Base-by-base conservation (phyloP, 2,329 filamentous ascomycete genomes). In the Didymella pinodella region DNA sequence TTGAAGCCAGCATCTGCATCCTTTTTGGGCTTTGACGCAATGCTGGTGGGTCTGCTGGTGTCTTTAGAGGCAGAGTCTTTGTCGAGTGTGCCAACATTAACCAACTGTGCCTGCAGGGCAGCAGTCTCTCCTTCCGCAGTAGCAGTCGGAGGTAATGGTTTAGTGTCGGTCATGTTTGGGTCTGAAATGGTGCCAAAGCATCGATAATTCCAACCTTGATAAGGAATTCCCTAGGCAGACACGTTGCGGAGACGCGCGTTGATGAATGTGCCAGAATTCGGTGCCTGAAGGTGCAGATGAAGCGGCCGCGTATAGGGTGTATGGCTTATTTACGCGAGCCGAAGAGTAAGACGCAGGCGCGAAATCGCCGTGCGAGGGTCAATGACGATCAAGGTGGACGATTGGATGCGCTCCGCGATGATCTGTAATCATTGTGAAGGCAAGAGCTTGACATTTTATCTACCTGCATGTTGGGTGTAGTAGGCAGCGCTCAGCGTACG, bases 1-100 rank as follows among this genome's bases (percentile, higher is more conserved):
- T 55, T 62, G 32, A 76, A 12, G 22, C 59, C 67, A 5, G 65
- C 66, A 10, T 69, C 48, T 1, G 64, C 34, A n/a, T n/a, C 25
- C n/a, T 22, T 54, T 7, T 47, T 45, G 14, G 28, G 22, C 29
- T 55, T 51, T 16, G 41, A 26, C 5, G 16, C 41, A 2, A 25
- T 28, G 6, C 10, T 7, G 22, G 6, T 40, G 14, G 28, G 48
- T 14, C 49, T 57, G 25, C 57, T 32, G 4, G 31, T 48, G 26
- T 53, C 11, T n/a, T 57, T 48, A 8, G 41, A 45, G 6, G 51
- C 45, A 14, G 29, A 11, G 29, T 60, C 32, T 4, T 63, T 64
- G 2, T 57, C 64, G 4, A 36, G 46, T 2, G 45, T 54, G 22
- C 60, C 61, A 2, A 51, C 52, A 2, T 66, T 57, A n/a, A 65